phyloP scores from a whole-genome alignment of 164 flowering plant genomes.

The Paratinospora sagittata region DNA sequence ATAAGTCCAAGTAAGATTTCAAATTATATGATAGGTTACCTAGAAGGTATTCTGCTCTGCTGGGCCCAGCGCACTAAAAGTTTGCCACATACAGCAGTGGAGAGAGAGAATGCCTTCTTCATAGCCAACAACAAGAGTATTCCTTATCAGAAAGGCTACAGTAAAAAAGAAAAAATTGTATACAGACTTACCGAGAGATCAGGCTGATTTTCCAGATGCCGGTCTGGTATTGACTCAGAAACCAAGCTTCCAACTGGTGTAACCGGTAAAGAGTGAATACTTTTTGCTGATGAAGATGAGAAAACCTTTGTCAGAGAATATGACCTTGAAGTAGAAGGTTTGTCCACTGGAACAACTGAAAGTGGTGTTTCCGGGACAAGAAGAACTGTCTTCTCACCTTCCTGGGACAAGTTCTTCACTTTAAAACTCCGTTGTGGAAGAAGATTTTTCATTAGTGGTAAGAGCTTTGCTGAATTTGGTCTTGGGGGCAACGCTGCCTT shows the following conservation, averaged over 20 bases:
- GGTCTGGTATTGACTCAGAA: slow-evolving; percentile 24
- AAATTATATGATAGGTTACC: not conserved
- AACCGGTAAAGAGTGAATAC: slow-evolving; percentile 48
- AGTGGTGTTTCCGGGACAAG: slow-evolving; percentile 41
- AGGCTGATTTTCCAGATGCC: slow-evolving; percentile 20
- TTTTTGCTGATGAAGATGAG: slow-evolving; percentile 33
- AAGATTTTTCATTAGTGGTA: slow-evolving; percentile 46
- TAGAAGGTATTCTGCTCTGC: not conserved
- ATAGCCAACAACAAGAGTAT: not conserved
- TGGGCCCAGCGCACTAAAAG: not conserved
- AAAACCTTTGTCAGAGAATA: slow-evolving; percentile 50
- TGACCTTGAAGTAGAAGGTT: slow-evolving; percentile 53
- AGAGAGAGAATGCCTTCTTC: not conserved
- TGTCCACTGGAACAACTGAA: slow-evolving; percentile 34
- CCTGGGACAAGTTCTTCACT: slow-evolving; percentile 30
- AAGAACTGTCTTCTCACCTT: slow-evolving; percentile 59
- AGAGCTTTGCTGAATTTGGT: slow-evolving; percentile 51
- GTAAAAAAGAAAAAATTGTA: not conserved
- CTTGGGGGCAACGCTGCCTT: slow-evolving; percentile 65
- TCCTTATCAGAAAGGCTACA: not conserved
- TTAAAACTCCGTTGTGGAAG: slow-evolving; percentile 54
- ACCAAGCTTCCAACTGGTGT: slow-evolving; percentile 40
- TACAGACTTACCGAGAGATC: slow-evolving; percentile 37
- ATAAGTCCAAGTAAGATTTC: not conserved
- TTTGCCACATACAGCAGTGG: not conserved